These are phyloP conservation scores for Austroboletus novae-zelandiae DNA, from an alignment of 1,284 basidiomycete genomes.

Conservation along the genomic window DNA sequence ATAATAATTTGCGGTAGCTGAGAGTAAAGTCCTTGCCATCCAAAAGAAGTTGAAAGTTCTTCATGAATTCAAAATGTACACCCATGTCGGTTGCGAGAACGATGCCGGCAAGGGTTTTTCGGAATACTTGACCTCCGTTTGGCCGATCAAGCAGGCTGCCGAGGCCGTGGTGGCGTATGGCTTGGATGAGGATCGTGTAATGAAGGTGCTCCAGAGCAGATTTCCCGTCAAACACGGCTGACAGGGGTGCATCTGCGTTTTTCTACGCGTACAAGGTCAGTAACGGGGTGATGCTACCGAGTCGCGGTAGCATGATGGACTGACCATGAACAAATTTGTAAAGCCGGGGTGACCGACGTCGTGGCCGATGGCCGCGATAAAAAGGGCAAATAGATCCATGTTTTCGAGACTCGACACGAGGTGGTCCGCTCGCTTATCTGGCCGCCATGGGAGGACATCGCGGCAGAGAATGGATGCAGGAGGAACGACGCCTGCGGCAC, in stretches of 20 bases:
- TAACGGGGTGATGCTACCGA: not conserved
- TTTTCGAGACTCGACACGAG: constrained; percentile 55
- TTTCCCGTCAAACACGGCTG: constrained; percentile 83
- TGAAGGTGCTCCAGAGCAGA: constrained; percentile 94
- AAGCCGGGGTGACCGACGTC: constrained; percentile 95
- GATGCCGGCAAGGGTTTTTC: constrained; percentile 72
- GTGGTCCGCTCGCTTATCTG: constrained; percentile 40
- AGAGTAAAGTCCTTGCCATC: constrained; percentile 41
- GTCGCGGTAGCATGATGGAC: constrained; percentile 24
- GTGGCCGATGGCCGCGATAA: constrained; percentile 90
- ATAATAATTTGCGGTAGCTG: constrained; percentile 57
- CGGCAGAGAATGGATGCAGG: constrained; percentile 54
- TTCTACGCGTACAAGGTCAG: constrained; percentile 52
- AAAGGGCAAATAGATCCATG: constrained; percentile 79
- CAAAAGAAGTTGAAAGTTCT: constrained; percentile 52
- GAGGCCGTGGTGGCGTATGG: constrained; percentile 81
- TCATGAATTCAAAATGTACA: constrained; percentile 84
- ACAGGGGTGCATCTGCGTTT: constrained; percentile 88
- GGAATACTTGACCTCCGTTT: constrained; percentile 51
- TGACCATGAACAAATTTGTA: constrained; percentile 88
- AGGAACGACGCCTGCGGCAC: constrained; percentile 75
- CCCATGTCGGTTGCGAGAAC: constrained; percentile 94
- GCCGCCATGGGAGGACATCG: constrained; percentile 46
- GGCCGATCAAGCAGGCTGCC: constrained; percentile 60
- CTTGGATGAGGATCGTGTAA: constrained; percentile 77